Conservation (phyloP, 345 rosid species). For the Alliaria petiolata region DNA sequence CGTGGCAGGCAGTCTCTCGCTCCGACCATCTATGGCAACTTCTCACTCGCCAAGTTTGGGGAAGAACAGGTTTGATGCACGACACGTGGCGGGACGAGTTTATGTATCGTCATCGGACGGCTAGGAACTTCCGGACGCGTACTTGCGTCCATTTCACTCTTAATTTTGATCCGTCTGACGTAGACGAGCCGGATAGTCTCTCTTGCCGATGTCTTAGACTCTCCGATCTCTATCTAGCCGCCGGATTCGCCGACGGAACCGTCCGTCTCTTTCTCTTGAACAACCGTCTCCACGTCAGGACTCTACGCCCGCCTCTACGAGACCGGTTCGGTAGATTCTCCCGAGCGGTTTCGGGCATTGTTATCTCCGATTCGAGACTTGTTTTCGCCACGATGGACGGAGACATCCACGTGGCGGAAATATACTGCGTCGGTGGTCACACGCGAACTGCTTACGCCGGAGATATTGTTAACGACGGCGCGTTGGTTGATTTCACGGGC, state of each 20-base stretch:
- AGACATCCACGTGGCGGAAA: slow-evolving; percentile 61
- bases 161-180: slow-evolving; percentile 57
- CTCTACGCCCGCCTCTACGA: slow-evolving; percentile 52
- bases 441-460: slow-evolving; percentile 58
- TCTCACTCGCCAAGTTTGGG: slow-evolving; percentile 59
- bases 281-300: slow-evolving; percentile 53
- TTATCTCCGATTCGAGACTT: slow-evolving; percentile 40
- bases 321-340: slow-evolving; percentile 75
- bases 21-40: slow-evolving; percentile 78
- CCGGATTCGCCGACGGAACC: slow-evolving; percentile 83
- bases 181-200: slow-evolving; percentile 51
- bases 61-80: slow-evolving; percentile 35
- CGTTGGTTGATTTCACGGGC: slow-evolving; percentile 75
- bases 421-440: slow-evolving; percentile 23
- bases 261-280: slow-evolving; percentile 66
- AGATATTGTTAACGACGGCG: slow-evolving; percentile 62
- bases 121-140: slow-evolving; percentile 53
- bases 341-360: slow-evolving; percentile 69
- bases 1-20: slow-evolving; percentile 82
- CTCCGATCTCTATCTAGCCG: slow-evolving; percentile 71
- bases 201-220: slow-evolving; percentile 74
- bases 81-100: slow-evolving; percentile 76
- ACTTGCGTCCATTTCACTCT: slow-evolving; percentile 41
- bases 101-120: slow-evolving; percentile 59
- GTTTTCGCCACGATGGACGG: slow-evolving; percentile 78